Base-by-base conservation (phyloP, 177 flowering plant genomes). In the Tripterygium wilfordii region DNA sequence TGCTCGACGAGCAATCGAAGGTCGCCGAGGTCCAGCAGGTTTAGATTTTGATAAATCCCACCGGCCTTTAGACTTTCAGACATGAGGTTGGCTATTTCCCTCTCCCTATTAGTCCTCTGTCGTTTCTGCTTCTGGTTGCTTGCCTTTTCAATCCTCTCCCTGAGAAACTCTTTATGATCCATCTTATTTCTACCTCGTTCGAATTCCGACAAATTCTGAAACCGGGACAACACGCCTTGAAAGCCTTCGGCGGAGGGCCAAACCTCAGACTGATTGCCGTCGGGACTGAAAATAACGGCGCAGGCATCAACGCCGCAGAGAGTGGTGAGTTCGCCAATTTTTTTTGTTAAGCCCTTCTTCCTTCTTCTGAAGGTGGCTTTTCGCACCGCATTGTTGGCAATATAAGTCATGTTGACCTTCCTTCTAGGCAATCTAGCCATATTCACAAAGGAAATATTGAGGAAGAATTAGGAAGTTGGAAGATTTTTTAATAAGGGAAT, bases 101-200 rank as follows among this genome's bases (percentile, higher is more conserved):
- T 53, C 48, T 77, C 72, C 0, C 57, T 33, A 20, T 67, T 74
- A 2, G 62, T 71, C 50, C 24, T 71, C 3, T 36, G 30, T 4
- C 38, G 67, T 23, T 52, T 65, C 61, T 46, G 56, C n/a, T 69
- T 32, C 33, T 72, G 74, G n/a, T 75, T 72, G 17, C 28, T 41
- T 2, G 56, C 23, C 35, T 75, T 78, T 0, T 16, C 10, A 0
- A 67, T 57, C 50, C 66, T 38, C 10, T 68, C 56, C 48, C 55
- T 43, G 0, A 75, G 58, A 43, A 69, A 72, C 3, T 45, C 59
- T 35, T 75, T 73, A 10, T 72, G 83, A 47, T 69, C 61, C 64
- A 71, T 46, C 79, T 64, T 76, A 29, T 74, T 68, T 58, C 67
- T 76, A 55, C 55, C 47, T 19, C 65, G 58, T 30, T 69, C 70